These are phyloP conservation scores for Cryphonectria parasitica DNA, from an alignment of 2,329 filamentous ascomycete genomes.

Conservation along the genomic window DNA sequence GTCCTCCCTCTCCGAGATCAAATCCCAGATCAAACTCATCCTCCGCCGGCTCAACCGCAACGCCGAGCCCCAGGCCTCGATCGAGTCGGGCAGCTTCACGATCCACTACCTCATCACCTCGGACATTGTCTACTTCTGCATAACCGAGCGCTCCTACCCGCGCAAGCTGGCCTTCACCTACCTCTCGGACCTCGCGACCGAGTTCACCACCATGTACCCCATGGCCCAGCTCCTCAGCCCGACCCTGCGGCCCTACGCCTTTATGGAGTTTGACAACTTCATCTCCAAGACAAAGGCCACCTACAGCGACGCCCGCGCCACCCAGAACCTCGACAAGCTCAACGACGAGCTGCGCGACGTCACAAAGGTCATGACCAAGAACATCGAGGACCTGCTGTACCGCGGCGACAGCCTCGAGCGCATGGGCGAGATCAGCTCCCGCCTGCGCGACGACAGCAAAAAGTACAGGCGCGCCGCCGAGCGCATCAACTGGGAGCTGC, in stretches of 20 bases:
- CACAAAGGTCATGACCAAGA: constrained; percentile 99
- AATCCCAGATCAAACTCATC: constrained; percentile 87
- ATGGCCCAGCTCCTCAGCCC: constrained; percentile 73
- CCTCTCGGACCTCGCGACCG: constrained; percentile 85
- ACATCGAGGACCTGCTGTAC: constrained; percentile 97
- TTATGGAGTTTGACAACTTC: constrained; percentile 98
- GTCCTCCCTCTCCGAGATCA: constrained; percentile 80
- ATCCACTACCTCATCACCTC: constrained; percentile 86
- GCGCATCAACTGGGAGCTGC: constrained; percentile 95
- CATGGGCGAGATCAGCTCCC: constrained; percentile 92
- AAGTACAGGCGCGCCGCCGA: constrained; percentile 94
- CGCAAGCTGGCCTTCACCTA: constrained; percentile 99
- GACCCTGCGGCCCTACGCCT: constrained; percentile 85
- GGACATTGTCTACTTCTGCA: constrained; percentile 88
- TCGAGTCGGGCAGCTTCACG: constrained; percentile 81
- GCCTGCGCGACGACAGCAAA: constrained; percentile 87
- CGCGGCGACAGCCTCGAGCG: constrained; percentile 91
- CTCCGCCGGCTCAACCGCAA: constrained; percentile 86
- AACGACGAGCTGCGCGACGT: constrained; percentile 98
- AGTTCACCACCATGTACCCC: constrained; percentile 88
- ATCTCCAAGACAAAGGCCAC: constrained; percentile 90
- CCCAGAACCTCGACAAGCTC: constrained; percentile 90
- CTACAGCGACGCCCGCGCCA: constrained; percentile 89
- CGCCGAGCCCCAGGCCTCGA: constrained; percentile 86
- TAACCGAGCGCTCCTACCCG: constrained; percentile 91